Conservation (phyloP, 495 filamentous ascomycete genomes). For the Lepraria neglecta region DNA sequence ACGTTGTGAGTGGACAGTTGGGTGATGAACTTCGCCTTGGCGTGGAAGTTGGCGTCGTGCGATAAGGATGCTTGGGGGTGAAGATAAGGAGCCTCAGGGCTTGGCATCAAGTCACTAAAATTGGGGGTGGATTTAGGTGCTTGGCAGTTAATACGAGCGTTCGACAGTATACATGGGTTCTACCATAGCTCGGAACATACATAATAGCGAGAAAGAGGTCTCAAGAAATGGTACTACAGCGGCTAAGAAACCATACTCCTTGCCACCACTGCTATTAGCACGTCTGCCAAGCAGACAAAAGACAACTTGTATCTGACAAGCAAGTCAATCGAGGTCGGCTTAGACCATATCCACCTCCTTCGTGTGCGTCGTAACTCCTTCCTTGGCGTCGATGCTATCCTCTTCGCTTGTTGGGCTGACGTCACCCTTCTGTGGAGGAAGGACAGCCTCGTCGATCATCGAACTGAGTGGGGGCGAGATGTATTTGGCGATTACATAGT, state of each 20-base stretch:
- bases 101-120: conserved; percentile 1
- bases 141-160: background rate
- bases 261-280: background rate
- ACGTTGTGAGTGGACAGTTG: conserved; percentile 3
- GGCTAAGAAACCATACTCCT: no score
- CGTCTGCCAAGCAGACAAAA: background rate
- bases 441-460: conserved; percentile 37
- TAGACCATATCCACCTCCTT: conserved; percentile 18
- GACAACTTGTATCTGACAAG: background rate
- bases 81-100: conserved; percentile 9
- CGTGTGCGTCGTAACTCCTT: conserved; percentile 18
- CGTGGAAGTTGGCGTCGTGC: conserved; percentile 8
- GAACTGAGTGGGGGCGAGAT: conserved; percentile 34
- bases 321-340: background rate
- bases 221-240: conserved; percentile 1
- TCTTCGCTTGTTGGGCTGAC: conserved; percentile 22
- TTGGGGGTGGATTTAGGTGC: no score
- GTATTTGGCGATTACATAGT: conserved; percentile 38
- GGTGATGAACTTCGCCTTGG: background rate
- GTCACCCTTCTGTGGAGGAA: conserved; percentile 36
- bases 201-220: background rate
- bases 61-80: conserved; percentile 1
- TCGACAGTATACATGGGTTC: background rate
- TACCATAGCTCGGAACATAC: background rate
- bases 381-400: conserved; percentile 20